Evolutionary conservation across 345 rosid species (phyloP).

Genomic region (Populus simonii): DNA sequence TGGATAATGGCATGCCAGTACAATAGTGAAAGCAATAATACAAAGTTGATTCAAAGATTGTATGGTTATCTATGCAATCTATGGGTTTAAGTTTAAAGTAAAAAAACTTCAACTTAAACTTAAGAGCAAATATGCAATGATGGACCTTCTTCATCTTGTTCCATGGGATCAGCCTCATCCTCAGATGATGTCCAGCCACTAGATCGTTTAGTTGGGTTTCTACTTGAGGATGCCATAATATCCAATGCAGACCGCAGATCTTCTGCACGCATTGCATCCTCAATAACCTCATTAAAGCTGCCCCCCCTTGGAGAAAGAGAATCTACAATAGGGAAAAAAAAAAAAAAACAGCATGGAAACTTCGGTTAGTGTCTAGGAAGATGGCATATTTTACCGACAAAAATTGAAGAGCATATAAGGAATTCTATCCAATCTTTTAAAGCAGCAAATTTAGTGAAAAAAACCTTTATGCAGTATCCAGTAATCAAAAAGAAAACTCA

Average conservation of each 20-base stretch:
- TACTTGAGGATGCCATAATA: slow-evolving; percentile 73
- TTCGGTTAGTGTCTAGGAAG: not conserved
- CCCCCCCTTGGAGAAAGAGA: slow-evolving; percentile 57
- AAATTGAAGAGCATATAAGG: not conserved
- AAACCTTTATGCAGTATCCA: not conserved
- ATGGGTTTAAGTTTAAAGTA: not conserved
- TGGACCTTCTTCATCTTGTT: slow-evolving; percentile 67
- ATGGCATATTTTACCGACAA: not conserved
- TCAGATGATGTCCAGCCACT: slow-evolving; percentile 90
- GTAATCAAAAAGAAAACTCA: not conserved
- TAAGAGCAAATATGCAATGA: slow-evolving; percentile 5
- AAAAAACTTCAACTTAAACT: not conserved
- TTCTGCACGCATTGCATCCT: slow-evolving; percentile 63
- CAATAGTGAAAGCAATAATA: not conserved
- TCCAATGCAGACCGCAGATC: slow-evolving; percentile 60
- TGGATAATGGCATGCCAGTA: not conserved
- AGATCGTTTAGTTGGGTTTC: slow-evolving; percentile 27
- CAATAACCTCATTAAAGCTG: slow-evolving; percentile 51
- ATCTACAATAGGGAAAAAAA: slow-evolving; percentile 35
- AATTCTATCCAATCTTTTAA: not conserved
- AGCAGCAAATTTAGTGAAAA: not conserved
- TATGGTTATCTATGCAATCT: not conserved
- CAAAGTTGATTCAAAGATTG: not conserved
- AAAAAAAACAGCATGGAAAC: slow-evolving; percentile 6
- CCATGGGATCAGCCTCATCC: slow-evolving; percentile 84